These are phyloP conservation scores for Suillus clintonianus DNA, from an alignment of 768 basidiomycete genomes.

Conservation along the genomic window DNA sequence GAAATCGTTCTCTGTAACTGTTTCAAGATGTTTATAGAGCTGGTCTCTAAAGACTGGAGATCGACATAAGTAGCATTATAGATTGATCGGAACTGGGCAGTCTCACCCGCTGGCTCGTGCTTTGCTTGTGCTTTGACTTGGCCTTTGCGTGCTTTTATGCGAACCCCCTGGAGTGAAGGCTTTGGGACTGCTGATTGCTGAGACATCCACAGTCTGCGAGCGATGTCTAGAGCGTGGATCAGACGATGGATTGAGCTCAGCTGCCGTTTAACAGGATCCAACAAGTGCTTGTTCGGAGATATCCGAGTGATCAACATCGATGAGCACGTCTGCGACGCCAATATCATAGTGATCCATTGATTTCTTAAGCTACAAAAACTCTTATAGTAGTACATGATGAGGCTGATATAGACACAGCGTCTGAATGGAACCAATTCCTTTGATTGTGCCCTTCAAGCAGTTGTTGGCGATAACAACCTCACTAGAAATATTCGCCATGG, in stretches of 20 bases:
- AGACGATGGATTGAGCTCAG: slow-evolving; percentile 1
- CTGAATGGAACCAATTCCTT: not conserved
- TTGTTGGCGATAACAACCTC: not conserved
- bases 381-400: not conserved
- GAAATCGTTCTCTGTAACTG: slow-evolving; percentile 77
- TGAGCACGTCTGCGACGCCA: not conserved
- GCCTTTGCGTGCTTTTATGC: slow-evolving; percentile 92
- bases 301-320: slow-evolving; percentile 13
- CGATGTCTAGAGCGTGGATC: slow-evolving; percentile 30
- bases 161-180: slow-evolving; percentile 91
- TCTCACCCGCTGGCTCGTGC: slow-evolving; percentile 80
- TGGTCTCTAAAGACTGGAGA: slow-evolving; percentile 86
- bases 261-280: not conserved
- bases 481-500: not conserved
- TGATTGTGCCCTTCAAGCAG: not conserved
- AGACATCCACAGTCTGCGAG: slow-evolving; percentile 82
- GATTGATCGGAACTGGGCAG: not conserved
- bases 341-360: not conserved
- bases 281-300: slow-evolving; percentile 21
- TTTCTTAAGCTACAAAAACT: not conserved
- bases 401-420: not conserved
- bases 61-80: slow-evolving; percentile 9
- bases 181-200: slow-evolving; percentile 80
- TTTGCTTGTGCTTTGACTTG: slow-evolving; percentile 91
- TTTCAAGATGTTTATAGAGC: slow-evolving; percentile 88